Evolutionary conservation across 768 basidiomycete species (phyloP).

Genomic region (Pleurotus citrinopileatus): DNA sequence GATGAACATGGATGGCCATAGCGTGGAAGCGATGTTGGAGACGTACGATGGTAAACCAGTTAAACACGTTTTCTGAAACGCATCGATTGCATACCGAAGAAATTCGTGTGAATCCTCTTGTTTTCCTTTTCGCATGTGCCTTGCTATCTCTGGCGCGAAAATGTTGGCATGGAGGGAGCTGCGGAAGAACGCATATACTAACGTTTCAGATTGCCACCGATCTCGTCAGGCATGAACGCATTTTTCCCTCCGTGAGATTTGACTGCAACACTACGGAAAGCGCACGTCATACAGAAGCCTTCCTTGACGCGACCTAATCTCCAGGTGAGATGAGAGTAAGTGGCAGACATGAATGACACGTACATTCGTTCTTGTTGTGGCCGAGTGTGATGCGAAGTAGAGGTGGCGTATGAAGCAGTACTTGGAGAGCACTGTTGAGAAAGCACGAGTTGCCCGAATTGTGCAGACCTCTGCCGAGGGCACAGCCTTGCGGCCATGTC

Average conservation of each 20-base stretch:
- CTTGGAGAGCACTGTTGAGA: constrained; percentile 92
- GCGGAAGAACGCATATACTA: constrained; percentile 20
- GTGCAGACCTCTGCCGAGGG: constrained; percentile 61
- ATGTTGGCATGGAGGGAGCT: constrained; percentile 1
- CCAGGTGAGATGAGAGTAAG: constrained; percentile 9
- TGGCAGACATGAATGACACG: constrained; percentile 27
- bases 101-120: constrained; percentile 99
- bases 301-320: constrained; percentile 36
- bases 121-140: constrained; percentile 84
- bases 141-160: constrained; percentile 70
- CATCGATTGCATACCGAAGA: constrained; percentile 90
- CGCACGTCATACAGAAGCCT: constrained; percentile 83
- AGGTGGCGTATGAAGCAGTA: constrained; percentile 89
- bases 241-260: constrained; percentile 46
- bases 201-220: constrained; percentile 74
- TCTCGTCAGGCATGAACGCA: constrained; percentile 59
- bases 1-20: not conserved
- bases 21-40: not conserved
- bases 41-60: constrained; percentile 69
- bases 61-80: constrained; percentile 82
- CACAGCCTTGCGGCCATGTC: constrained; percentile 54
- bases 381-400: constrained; percentile 59
- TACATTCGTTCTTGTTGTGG: constrained; percentile 58
- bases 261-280: constrained; percentile 52
- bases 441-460: constrained; percentile 97